phyloP scores from a whole-genome alignment of 2,329 filamentous ascomycete genomes.

The Aspergillus pseudoglaucus region DNA sequence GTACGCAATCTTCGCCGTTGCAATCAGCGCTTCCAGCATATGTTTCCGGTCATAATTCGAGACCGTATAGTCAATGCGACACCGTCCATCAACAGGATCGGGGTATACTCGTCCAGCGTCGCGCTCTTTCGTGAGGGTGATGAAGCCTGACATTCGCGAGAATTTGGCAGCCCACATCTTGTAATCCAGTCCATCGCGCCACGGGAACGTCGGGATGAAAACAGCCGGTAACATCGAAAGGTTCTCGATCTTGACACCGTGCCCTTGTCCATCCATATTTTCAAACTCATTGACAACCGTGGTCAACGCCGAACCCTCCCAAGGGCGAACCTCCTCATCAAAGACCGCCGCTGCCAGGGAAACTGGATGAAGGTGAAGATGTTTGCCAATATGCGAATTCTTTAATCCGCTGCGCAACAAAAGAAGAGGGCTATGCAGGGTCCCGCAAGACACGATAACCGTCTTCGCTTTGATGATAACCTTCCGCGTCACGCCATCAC shows the following conservation, averaged over 20 bases:
- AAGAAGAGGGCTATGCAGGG: constrained; percentile 69
- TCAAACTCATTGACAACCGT: constrained; percentile 70
- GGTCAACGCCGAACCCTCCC: constrained; percentile 75
- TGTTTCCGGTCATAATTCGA: constrained; percentile 67
- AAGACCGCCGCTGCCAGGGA: constrained; percentile 55
- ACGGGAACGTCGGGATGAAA: constrained; percentile 58
- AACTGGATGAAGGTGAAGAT: constrained; percentile 76
- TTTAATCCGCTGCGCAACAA: constrained; percentile 71
- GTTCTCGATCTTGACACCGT: constrained; percentile 76
- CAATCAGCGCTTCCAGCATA: constrained; percentile 64
- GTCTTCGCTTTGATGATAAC: constrained; percentile 71
- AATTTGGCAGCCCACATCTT: constrained; percentile 66
- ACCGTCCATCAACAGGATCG: constrained; percentile 60
- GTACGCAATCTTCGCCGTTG: constrained; percentile 69
- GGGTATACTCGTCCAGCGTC: constrained; percentile 68
- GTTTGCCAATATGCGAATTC: constrained; percentile 74
- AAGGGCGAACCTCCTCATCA: constrained; percentile 62
- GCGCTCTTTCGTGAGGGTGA: constrained; percentile 68
- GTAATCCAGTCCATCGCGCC: constrained; percentile 61
- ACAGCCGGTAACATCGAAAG: constrained; percentile 67
- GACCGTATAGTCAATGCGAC: constrained; percentile 62
- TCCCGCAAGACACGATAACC: constrained; percentile 71
- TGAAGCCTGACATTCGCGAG: constrained; percentile 64
- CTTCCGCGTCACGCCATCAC: constrained; percentile 48
- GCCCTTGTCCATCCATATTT: constrained; percentile 70